Base-by-base conservation (phyloP, 2,329 filamentous ascomycete species). In the Stagonosporopsis rhizophila region DNA sequence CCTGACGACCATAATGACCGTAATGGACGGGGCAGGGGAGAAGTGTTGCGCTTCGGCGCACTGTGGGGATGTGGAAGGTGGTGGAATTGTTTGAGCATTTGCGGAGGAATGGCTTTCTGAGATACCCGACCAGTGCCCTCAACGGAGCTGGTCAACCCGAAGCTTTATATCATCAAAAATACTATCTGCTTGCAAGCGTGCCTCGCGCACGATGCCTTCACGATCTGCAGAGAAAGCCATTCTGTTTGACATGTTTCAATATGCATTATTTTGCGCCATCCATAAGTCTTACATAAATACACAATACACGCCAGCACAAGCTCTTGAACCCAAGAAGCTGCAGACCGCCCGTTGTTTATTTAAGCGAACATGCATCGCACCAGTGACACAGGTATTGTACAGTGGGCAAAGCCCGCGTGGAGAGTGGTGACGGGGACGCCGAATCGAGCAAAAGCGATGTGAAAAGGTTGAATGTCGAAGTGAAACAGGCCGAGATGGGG, bases 1-100 rank as follows among this genome's bases (percentile, higher is more conserved):
- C 73, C 72, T 69, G 70, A 75, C 73, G 72, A 68, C 72, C 67
- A 45, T 70, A 60, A 72, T 59, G 64, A 70, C 59, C 60, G 52
- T 58, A 57, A 67, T 61, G 48, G 37, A 32, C 17, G 49, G 32
- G 42, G 35, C 28, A 2, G 40, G 23, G 15, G 8, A 23, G 23
- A 4, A 23, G 40, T n/a, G 22, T 20, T 27, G 19, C 3, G 20
- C 22, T n/a, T 6, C 20, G 22, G 11, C 22, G 25, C 15, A 28
- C 20, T 17, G 19, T 39, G 45, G 17, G 14, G 5, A 11, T 20
- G 38, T 14, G 19, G 8, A 27, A n/a, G 20, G 15, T 8, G 23
- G 15, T 4, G 14, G 23, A 17, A 17, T 6, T n/a, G 35, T 20
- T 19, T 15, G 45, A 17, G 7, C 19, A 20, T 44, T 28, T 46